Evolutionary conservation across 192 early-diverging fungal species (phyloP).

Genomic region (Entomortierella lignicola): DNA sequence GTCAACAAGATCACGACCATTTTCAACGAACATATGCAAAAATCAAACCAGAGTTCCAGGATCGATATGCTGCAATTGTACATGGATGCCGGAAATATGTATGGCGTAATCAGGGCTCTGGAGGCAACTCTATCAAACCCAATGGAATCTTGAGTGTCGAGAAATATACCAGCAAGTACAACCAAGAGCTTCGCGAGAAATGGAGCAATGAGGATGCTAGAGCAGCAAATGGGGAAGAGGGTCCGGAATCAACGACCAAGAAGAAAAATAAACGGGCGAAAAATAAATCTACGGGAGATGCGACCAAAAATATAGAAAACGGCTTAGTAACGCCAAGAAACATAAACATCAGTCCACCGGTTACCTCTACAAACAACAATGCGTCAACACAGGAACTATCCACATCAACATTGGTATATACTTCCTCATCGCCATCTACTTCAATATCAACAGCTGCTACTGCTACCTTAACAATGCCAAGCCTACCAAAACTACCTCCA

Average conservation of each 20-base stretch:
- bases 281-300: neutral
- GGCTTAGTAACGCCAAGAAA: neutral
- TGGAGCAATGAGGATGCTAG: slow-evolving; percentile 2
- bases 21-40: slow-evolving; percentile 25
- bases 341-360: too few relatives aligned
- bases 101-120: slow-evolving; percentile 23
- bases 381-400: too few relatives aligned
- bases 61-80: slow-evolving; percentile 22
- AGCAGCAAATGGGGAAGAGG: neutral
- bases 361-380: too few relatives aligned
- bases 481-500: too few relatives aligned
- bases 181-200: neutral
- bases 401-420: too few relatives aligned
- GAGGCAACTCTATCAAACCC: slow-evolving; percentile 4
- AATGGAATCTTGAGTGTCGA: slow-evolving; percentile 9
- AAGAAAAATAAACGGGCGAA: slow-evolving; percentile 23
- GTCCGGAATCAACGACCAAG: neutral
- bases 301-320: neutral
- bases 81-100: slow-evolving; percentile 11
- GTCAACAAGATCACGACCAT: slow-evolving; percentile 23
- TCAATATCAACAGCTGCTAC: too few relatives aligned
- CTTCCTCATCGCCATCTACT: too few relatives aligned
- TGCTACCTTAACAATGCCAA: too few relatives aligned
- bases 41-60: slow-evolving; percentile 33
- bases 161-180: slow-evolving; percentile 36